These are phyloP conservation scores for Scheffersomyces quercinus DNA, from an alignment of 1,139 yeast species.

Conservation along the genomic window DNA sequence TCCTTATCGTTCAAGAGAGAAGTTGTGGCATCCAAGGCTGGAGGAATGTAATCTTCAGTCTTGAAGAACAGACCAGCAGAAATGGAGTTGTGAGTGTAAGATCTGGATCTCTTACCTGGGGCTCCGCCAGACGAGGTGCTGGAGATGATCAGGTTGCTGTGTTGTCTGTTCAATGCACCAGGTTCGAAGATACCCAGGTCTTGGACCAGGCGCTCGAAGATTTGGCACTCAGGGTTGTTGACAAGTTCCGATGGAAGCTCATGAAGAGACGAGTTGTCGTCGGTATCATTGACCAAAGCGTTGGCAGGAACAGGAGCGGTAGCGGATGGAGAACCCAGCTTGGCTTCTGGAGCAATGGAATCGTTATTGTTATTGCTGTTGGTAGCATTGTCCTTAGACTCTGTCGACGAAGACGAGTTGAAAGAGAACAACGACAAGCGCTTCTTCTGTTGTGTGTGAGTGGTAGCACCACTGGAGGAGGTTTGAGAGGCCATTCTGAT, in stretches of 20 bases:
- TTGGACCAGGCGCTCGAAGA: slow-evolving; percentile 66
- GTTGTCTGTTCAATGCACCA: slow-evolving; percentile 11
- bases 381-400: background rate
- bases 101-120: slow-evolving; percentile 22
- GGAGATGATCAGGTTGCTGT: background rate
- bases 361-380: background rate
- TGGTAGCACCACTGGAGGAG: background rate
- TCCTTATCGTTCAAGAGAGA: slow-evolving; percentile 56
- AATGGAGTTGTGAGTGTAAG: slow-evolving; percentile 30
- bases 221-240: slow-evolving; percentile 52
- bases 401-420: slow-evolving; percentile 4
- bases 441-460: slow-evolving; percentile 4
- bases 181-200: slow-evolving; percentile 26
- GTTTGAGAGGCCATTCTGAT: background rate
- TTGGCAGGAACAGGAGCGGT: background rate
- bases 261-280: background rate
- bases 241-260: slow-evolving; percentile 9
- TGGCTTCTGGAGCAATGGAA: background rate
- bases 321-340: background rate
- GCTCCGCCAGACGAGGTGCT: slow-evolving; percentile 7
- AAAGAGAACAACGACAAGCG: slow-evolving; percentile 13
- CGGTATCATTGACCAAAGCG: background rate
- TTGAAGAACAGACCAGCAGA: slow-evolving; percentile 29
- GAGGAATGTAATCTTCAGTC: slow-evolving; percentile 71
- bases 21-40: slow-evolving; percentile 81